Conservation (phyloP, 1,284 basidiomycete genomes). For the Paramarasmius palmivorus region DNA sequence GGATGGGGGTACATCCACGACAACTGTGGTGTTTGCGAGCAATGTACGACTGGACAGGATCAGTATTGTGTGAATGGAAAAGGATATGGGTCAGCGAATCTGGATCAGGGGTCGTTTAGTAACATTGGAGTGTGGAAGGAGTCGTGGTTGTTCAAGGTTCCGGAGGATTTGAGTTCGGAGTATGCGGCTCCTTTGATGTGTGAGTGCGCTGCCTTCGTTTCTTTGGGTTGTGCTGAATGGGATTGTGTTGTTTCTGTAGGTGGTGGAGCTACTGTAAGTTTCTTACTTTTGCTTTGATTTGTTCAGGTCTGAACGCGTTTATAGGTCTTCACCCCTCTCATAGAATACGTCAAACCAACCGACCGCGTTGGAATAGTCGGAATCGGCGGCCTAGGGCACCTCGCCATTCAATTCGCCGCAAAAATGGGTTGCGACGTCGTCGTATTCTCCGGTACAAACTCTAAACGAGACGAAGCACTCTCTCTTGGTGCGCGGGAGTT, state of each 20-base stretch:
- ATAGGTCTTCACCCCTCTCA: constrained; percentile 59
- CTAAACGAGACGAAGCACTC: constrained; percentile 58
- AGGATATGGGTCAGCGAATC: constrained; percentile 46
- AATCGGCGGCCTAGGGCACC: constrained; percentile 56
- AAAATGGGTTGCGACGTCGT: constrained; percentile 61
- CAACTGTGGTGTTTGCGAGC: constrained; percentile 16
- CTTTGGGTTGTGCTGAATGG: neutral
- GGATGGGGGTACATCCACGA: constrained; percentile 18
- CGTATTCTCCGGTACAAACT: constrained; percentile 57
- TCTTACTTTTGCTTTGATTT: no score
- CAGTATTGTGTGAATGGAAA: constrained; percentile 33
- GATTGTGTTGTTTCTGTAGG: constrained; percentile 1
- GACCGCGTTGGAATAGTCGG: constrained; percentile 68
- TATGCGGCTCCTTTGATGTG: constrained; percentile 53
- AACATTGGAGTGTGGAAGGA: constrained; percentile 60
- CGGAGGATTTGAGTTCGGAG: constrained; percentile 51
- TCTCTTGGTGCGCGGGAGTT: constrained; percentile 57
- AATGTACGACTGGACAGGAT: constrained; percentile 37
- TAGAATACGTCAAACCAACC: constrained; percentile 36
- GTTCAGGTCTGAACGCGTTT: no score
- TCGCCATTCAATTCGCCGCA: constrained; percentile 52
- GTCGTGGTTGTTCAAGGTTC: constrained; percentile 66
- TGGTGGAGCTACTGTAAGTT: constrained; percentile 60
- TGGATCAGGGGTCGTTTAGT: constrained; percentile 58
- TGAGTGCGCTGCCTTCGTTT: constrained; percentile 23